Conservation (phyloP, 768 basidiomycete genomes). For the Pisolithus tinctorius region DNA sequence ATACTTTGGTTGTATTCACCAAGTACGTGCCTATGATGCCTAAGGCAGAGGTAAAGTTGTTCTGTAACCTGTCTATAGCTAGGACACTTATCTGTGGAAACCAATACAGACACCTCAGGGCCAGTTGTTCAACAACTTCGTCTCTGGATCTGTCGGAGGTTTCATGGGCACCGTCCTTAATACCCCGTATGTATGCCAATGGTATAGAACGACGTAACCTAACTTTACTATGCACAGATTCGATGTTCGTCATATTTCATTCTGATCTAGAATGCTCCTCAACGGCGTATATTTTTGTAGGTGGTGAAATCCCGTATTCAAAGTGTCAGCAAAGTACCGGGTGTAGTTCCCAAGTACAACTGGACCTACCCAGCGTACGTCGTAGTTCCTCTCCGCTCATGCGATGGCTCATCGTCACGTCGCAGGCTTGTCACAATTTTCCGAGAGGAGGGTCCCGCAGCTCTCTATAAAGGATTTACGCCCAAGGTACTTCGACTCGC, state of each 20-base stretch:
- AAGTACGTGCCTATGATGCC: conserved; percentile 75
- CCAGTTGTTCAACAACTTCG: conserved; percentile 83
- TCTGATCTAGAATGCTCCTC: not conserved
- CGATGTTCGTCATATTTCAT: conserved; percentile 31
- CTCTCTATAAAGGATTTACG: conserved; percentile 91
- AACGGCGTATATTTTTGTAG: conserved; percentile 30
- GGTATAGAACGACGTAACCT: conserved; percentile 4
- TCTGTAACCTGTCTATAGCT: not conserved
- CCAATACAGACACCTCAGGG: conserved; percentile 51
- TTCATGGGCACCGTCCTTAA: conserved; percentile 86
- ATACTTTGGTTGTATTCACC: conserved; percentile 91
- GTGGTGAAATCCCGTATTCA: conserved; percentile 97
- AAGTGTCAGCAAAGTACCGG: conserved; percentile 55
- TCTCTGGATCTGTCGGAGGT: conserved; percentile 86
- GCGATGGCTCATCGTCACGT: not conserved
- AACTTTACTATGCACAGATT: conserved; percentile 28
- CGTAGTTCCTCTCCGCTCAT: not conserved
- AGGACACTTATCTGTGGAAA: not conserved
- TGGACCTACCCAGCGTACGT: conserved; percentile 86
- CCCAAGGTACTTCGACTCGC: conserved; percentile 94
- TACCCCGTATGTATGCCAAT: conserved; percentile 61
- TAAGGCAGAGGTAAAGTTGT: conserved; percentile 66
- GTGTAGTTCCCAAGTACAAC: conserved; percentile 80
- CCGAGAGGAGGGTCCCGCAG: conserved; percentile 79
- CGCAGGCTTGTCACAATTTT: conserved; percentile 62